A percentile compares a stretch with the other conserved stretches of the same genome.
Evolutionary conservation across 768 basidiomycete genomes (phyloP).

Genomic region (Galerina marginata): DNA sequence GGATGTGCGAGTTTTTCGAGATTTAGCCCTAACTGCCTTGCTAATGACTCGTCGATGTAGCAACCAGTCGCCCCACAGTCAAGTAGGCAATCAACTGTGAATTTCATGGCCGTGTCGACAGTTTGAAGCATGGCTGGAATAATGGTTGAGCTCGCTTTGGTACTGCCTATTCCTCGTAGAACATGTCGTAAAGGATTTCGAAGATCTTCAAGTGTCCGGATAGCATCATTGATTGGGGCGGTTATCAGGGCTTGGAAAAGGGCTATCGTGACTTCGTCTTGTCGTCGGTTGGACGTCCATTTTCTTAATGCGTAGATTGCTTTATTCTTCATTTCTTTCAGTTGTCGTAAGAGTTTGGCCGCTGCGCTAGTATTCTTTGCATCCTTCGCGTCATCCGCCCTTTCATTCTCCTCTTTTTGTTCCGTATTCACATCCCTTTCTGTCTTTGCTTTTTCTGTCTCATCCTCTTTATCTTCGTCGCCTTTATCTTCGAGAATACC

Average conservation of each 20-base stretch:
- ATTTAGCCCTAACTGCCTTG: neutral
- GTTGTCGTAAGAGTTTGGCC: neutral
- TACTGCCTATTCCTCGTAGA: neutral
- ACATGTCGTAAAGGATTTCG: neutral
- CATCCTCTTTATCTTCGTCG: too few relatives aligned
- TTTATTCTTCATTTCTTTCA: neutral
- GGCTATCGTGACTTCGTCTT: neutral
- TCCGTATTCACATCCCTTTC: too few relatives aligned
- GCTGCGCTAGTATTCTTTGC: too few relatives aligned
- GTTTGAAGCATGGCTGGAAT: neutral
- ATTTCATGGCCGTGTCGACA: neutral
- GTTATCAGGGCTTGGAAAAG: slow-evolving; percentile 1
- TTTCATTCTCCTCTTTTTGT: too few relatives aligned
- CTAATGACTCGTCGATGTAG: slow-evolving; percentile 6
- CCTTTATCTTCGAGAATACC: too few relatives aligned
- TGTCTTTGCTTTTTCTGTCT: too few relatives aligned
- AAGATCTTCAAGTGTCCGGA: neutral
- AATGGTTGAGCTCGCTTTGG: neutral
- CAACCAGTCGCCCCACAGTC: slow-evolving; percentile 18
- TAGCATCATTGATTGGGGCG: neutral
- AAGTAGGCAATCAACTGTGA: neutral
- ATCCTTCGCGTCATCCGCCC: too few relatives aligned
- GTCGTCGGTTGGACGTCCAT: neutral
- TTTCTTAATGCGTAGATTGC: neutral
- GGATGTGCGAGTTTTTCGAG: slow-evolving; percentile 2